Conservation (phyloP, 306 rosid species). For the Cucurbita pepo region DNA sequence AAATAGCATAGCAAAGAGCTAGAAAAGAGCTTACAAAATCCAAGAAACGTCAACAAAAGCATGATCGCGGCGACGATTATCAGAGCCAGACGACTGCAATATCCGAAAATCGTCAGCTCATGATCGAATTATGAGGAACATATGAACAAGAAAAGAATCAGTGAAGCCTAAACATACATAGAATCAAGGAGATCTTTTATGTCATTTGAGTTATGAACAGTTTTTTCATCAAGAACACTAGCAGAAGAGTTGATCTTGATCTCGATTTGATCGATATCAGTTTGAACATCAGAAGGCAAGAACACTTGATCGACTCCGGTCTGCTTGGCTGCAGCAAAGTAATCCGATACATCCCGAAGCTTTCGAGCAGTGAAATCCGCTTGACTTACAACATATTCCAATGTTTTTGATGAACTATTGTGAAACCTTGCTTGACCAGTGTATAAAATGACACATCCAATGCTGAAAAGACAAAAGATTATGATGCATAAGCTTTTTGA, state of each 20-base stretch:
- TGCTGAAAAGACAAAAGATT: constrained; percentile 12
- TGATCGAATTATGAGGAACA: not conserved
- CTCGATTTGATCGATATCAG: constrained; percentile 28
- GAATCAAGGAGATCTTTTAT: constrained; percentile 28
- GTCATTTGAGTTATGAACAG: constrained; percentile 20
- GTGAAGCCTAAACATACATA: constrained; percentile 9
- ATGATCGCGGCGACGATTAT: constrained; percentile 32
- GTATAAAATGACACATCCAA: constrained; percentile 35
- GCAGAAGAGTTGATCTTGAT: constrained; percentile 26
- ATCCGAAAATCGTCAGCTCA: not conserved
- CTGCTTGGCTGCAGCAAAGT: constrained; percentile 28
- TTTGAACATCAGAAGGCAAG: constrained; percentile 28
- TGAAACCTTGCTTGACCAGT: constrained; percentile 32
- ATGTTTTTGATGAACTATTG: constrained; percentile 18
- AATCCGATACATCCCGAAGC: constrained; percentile 26
- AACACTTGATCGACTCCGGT: constrained; percentile 31
- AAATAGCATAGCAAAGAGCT: not conserved
- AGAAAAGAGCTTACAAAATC: constrained; percentile 30
- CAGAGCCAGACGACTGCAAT: constrained; percentile 31
- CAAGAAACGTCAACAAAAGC: constrained; percentile 38
- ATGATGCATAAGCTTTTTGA: not conserved
- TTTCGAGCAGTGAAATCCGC: constrained; percentile 25
- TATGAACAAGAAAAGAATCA: not conserved
- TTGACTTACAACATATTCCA: constrained; percentile 23
- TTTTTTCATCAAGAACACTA: constrained; percentile 13